Evolutionary conservation across 2,329 filamentous ascomycete genomes (phyloP).

Genomic region (Sphaerostilbella broomeana): DNA sequence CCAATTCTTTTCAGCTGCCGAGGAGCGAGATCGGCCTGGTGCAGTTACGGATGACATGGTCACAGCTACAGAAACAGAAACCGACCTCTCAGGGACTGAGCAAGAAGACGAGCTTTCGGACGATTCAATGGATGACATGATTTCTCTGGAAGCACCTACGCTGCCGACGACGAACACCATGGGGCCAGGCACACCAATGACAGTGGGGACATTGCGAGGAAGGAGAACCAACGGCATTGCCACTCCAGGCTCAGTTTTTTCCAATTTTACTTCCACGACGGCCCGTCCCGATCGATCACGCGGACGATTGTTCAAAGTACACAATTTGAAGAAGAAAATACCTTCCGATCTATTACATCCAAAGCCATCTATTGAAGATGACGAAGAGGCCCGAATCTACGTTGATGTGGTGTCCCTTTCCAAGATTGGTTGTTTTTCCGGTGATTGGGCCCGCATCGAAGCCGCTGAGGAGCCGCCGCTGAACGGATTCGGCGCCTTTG

Average conservation of each 20-base stretch:
- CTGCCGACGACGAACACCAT: slow-evolving; percentile 73
- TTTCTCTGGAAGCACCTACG: slow-evolving; percentile 75
- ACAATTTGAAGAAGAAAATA: slow-evolving; percentile 66
- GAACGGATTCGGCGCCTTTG: slow-evolving; percentile 60
- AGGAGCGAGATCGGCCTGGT: slow-evolving; percentile 62
- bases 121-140: slow-evolving; percentile 89
- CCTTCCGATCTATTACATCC: slow-evolving; percentile 77
- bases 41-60: slow-evolving; percentile 53
- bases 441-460: slow-evolving; percentile 90
- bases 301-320: slow-evolving; percentile 77
- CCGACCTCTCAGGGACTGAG: slow-evolving; percentile 56
- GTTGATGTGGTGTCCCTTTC: slow-evolving; percentile 81
- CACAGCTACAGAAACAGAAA: slow-evolving; percentile 53
- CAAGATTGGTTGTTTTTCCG: slow-evolving; percentile 92
- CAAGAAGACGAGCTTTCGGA: slow-evolving; percentile 75
- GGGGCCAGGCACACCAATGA: slow-evolving; percentile 73
- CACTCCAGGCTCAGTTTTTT: slow-evolving; percentile 84
- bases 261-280: slow-evolving; percentile 78
- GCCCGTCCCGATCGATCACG: slow-evolving; percentile 64
- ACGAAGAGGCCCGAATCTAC: slow-evolving; percentile 84
- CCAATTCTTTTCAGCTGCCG: slow-evolving; percentile 86
- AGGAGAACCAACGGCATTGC: slow-evolving; percentile 62
- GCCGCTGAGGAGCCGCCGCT: slow-evolving; percentile 64
- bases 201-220: slow-evolving; percentile 53
- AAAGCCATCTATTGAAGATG: slow-evolving; percentile 67